Base-by-base conservation (phyloP, 257 asterid genomes). In the Petunia secreta region DNA sequence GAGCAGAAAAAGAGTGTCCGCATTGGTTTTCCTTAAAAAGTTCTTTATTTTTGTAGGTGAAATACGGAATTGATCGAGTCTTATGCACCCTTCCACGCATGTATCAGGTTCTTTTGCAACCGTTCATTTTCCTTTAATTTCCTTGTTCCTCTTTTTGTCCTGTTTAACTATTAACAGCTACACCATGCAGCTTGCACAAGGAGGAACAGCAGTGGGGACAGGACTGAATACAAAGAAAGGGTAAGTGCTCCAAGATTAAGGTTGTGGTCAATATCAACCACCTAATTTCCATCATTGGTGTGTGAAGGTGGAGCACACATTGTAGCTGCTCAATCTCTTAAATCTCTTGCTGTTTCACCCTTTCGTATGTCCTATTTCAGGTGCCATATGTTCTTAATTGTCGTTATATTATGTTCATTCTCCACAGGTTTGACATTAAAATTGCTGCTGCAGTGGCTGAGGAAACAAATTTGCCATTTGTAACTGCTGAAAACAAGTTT, bases 131-230 rank as follows among this genome's bases (percentile, higher is more conserved):
- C 34, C 40, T 60, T 11, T 57, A 80, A 48, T 57, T 75, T 57
- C 65, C 16, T 9, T 64, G 44, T 63, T 80, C 37, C 63, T 74
- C 65, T 71, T 78, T 54, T 34, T 75, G 44, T 66, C 74, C 74
- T 60, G 38, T 38, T 77, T 87, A 85, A 87, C 59, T 38, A 74
- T 75, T 81, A 83, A 80, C 74, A 64, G 64, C 66, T 82, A 52
- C 76, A 50, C 79, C 83, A 75, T 83, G 86, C 98, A 95, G 99
- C 98, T 95, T 84, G 99, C 99, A 83, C 99, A 93, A 79, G 99
- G 99, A 43, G 99, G 97, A 81, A 95, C 99, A 63, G 99, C 99
- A 64, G 98, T 95, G 48, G 99, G 99, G 81, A 95, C 99, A 59
- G 99, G 99, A 83, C 87, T 95, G 86, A 95, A 95, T 88, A 95